Base-by-base conservation (phyloP, 1,284 basidiomycete genomes). In the Stygiomarasmius scandens region DNA sequence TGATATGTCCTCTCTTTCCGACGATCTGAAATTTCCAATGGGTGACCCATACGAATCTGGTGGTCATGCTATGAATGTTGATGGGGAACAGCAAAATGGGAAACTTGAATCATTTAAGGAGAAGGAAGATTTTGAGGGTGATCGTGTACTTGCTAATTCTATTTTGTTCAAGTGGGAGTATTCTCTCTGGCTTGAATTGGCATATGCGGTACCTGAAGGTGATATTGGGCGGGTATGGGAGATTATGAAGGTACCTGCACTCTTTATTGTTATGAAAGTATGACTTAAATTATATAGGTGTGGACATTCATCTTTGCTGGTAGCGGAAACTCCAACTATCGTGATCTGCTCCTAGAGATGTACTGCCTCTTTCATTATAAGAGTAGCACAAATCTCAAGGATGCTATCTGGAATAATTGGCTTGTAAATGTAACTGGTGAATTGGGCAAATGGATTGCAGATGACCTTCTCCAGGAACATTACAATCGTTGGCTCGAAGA, bases 401-500 rank as follows among this genome's bases (percentile, higher is more conserved):
- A 54, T 3, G 58, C 60, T 0, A 49, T 66, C 14, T 54, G 66
- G 25, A 54, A 62, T 16, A 68, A 67, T 52, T 65, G 62, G 65
- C 60, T 68, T 3, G 61, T 68, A 8, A 67, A 67, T 44, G 58
- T 61, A 0, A 25, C 41, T 10, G 63, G 67, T 23, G 49, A 60
- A n/a, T 53, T 58, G 1, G 65, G 63, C 5, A 58, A 56, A 19
- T 67, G 64, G 51, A 57, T 58, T n/a, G 62, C 62, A 32, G 43
- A 60, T 0, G 63, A 67, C 46, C 55, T 68, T 0, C 44, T 67
- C 34, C 66, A 66, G 47, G 66, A 66, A 44, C 61, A 64, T 38
- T 61, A 58, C 34, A 67, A 65, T 32, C 48, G 44, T 8, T 64
- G 63, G 64, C 56, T 66, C 0, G 59, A 63, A 43, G 52, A 52